These are phyloP conservation scores for Penicillium fuscoglaucum DNA, from an alignment of 2,329 filamentous ascomycete species.

Conservation along the genomic window DNA sequence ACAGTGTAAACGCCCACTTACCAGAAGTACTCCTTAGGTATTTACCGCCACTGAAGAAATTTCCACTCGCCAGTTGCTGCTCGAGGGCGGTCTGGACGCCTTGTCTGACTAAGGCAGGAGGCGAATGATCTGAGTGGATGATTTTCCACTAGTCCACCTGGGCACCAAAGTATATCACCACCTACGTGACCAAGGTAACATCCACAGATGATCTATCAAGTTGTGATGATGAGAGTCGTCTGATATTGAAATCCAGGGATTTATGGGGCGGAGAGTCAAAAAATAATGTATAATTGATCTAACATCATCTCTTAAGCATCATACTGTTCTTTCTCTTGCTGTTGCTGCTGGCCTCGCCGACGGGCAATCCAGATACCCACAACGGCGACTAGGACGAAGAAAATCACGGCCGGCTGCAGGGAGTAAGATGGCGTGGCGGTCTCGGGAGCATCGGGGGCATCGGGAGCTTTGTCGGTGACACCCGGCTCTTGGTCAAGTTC, in stretches of 20 bases:
- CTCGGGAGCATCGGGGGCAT: conserved; percentile 4
- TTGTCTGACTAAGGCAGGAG: conserved; percentile 18
- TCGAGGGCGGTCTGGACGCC: conserved; percentile 5
- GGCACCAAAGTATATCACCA: conserved; percentile 6
- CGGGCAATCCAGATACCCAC: conserved; percentile 22
- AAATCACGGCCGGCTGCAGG: conserved; percentile 19
- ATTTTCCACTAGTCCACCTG: neutral
- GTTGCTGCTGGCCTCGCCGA: conserved; percentile 20
- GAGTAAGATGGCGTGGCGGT: conserved; percentile 13
- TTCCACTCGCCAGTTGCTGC: conserved; percentile 22
- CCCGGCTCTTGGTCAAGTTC: conserved; percentile 19
- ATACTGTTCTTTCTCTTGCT: conserved; percentile 17
- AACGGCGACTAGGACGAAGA: conserved; percentile 21
- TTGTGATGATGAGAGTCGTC: neutral
- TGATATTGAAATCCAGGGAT: neutral
- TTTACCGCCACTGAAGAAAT: conserved; percentile 15
- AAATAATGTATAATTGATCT: neutral
- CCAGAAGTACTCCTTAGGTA: conserved; percentile 8
- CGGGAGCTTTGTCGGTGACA: conserved; percentile 11
- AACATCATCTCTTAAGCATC: conserved; percentile 10
- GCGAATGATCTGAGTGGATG: conserved; percentile 6
- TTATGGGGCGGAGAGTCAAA: neutral
- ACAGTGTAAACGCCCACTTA: neutral
- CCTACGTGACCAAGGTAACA: conserved; percentile 1
- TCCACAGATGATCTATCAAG: neutral